Conservation (phyloP, 352 stramenopile species). For the Nothophytophthora sp. region DNA sequence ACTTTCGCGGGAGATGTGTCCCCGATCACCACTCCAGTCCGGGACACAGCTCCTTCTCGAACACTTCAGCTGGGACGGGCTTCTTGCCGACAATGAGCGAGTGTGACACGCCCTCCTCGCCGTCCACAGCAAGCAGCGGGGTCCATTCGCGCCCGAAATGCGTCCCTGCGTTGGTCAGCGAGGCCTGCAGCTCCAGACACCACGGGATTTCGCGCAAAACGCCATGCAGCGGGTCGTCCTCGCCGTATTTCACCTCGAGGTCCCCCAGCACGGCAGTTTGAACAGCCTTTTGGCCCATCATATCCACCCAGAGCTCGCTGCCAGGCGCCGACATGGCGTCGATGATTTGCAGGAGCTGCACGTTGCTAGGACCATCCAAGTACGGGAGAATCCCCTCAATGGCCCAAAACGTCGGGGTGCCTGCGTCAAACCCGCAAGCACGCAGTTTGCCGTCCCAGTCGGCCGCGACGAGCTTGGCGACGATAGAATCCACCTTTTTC, state of each 20-base stretch:
- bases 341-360: slow-evolving; percentile 36
- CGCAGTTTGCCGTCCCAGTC: slow-evolving; percentile 31
- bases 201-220: slow-evolving; percentile 32
- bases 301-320: slow-evolving; percentile 46
- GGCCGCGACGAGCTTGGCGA: slow-evolving; percentile 32
- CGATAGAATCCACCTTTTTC: slow-evolving; percentile 29
- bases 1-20: neutral
- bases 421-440: slow-evolving; percentile 26
- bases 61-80: slow-evolving; percentile 1
- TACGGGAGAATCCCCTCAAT: slow-evolving; percentile 50
- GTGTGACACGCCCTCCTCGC: slow-evolving; percentile 1
- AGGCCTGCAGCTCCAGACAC: slow-evolving; percentile 24
- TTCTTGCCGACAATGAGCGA: slow-evolving; percentile 12
- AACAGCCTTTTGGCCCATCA: slow-evolving; percentile 9
- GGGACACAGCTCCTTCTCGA: slow-evolving; percentile 13
- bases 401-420: slow-evolving; percentile 42
- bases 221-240: slow-evolving; percentile 36
- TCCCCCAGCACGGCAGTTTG: slow-evolving; percentile 7
- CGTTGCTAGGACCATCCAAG: slow-evolving; percentile 25
- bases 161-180: slow-evolving; percentile 9
- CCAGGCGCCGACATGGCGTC: slow-evolving; percentile 36
- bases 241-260: slow-evolving; percentile 28
- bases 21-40: slow-evolving; percentile 1
- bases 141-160: slow-evolving; percentile 41
- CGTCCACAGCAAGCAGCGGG: slow-evolving; percentile 6